Base-by-base conservation (phyloP, 2,329 filamentous ascomycete species). In the Claviceps purpurea region DNA sequence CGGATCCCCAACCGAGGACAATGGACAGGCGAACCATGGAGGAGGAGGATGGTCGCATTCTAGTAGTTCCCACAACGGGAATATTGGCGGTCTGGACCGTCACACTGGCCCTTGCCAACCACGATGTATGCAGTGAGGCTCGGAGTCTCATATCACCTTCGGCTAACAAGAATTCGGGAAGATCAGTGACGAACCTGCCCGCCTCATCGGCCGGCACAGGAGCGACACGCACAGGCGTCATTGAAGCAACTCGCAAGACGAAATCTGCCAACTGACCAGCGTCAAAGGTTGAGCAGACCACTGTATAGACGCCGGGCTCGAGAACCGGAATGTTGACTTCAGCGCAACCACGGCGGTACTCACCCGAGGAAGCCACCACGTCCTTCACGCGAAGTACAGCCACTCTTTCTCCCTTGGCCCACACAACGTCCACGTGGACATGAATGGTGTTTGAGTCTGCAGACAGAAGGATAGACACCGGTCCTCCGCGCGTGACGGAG, bases 211-310 rank as follows among this genome's bases (percentile, higher is more conserved):
- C 72, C 0, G 82, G 77, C 3, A 96, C 75, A 16, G 78, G 76
- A 7, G 70, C 70, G 5, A 94, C 64, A 1, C 66, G 60, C 40
- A 82, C 76, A 0, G 76, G 71, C 2, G 70, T 64, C 51, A 76
- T 79, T 38, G 85, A 83, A 47, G 83, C 82, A n/a, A 96, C 75
- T 52, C 82, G 79, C 8, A 98, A 73, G 0, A 76, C 79, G 62
- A 94, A 97, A 48, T 76, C 74, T 3, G 85, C 87, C 1, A 80
- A 72, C 62, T 94, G 87, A 8, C 84, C 85, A 0, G 84, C 77
- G 56, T 95, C 89, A 64, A 94, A 97, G 0, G 91, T 95, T 2
- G 89, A 95, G 64, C 86, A 91, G 6, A 96, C 85, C 52, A 95
- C 76, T 0, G 88, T 96, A 66, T 97, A 98, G 0, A 75, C 75